Conservation (phyloP, 2,329 filamentous ascomycete species). For the Pyrenophora teres region DNA sequence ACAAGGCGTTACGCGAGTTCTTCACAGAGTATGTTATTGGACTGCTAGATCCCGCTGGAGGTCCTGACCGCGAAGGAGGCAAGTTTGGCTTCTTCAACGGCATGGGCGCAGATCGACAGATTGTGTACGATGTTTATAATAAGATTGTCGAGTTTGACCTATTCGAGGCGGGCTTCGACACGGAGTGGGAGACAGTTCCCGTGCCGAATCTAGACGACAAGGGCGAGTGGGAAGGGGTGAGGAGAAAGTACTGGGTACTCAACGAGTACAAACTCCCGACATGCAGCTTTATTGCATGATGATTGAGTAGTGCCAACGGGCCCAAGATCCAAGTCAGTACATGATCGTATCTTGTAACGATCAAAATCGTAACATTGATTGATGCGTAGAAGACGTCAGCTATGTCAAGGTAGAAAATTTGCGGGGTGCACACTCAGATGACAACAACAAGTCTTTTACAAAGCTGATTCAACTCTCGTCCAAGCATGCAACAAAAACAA, state of each 20-base stretch:
- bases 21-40: conserved; percentile 86
- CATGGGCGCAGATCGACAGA: conserved; percentile 85
- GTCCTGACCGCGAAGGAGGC: conserved; percentile 50
- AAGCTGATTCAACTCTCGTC: no score
- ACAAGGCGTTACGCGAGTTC: conserved; percentile 80
- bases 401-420: no score
- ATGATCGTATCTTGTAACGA: no score
- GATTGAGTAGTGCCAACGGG: no score
- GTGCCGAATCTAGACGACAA: conserved; percentile 73
- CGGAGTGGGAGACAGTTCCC: conserved; percentile 79
- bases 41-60: conserved; percentile 65
- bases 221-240: conserved; percentile 86
- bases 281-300: conserved; percentile 73
- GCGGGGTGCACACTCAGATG: no score
- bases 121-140: conserved; percentile 96
- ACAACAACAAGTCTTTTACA: no score
- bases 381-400: no score
- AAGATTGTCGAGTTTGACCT: conserved; percentile 89
- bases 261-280: conserved; percentile 75
- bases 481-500: no score
- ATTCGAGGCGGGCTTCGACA: conserved; percentile 84
- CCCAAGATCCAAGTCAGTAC: no score
- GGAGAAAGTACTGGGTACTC: conserved; percentile 87
- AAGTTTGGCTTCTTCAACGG: conserved; percentile 71
- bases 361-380: no score